Percentiles rank a stretch among this genome's conserved stretches.
Evolutionary conservation across 768 basidiomycete species (phyloP).

Genomic region (Lactarius tabidus): DNA sequence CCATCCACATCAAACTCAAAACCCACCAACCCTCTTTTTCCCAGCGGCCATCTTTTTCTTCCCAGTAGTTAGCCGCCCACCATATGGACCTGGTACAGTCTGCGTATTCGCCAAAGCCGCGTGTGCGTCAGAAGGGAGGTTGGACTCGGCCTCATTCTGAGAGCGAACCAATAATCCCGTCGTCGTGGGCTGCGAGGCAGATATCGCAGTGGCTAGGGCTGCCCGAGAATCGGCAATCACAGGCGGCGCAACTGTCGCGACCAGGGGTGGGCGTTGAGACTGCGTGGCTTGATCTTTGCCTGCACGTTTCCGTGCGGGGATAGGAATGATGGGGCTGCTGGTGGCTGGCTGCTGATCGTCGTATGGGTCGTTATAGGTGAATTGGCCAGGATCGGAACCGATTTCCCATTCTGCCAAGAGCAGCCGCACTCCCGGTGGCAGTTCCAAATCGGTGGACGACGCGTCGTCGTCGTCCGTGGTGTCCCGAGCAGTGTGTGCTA

Average conservation of each 20-base stretch:
- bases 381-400: conserved; percentile 48
- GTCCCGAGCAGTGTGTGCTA: conserved; percentile 26
- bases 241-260: conserved; percentile 2
- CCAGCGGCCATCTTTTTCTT: conserved; percentile 48
- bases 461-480: not conserved
- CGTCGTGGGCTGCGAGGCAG: conserved; percentile 11
- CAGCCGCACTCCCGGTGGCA: conserved; percentile 53
- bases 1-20: conserved; percentile 39
- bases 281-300: not conserved
- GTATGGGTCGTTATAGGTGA: conserved; percentile 56
- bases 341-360: conserved; percentile 26
- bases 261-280: not conserved
- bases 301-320: not conserved
- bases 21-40: conserved; percentile 75
- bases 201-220: not conserved
- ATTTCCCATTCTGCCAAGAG: conserved; percentile 68
- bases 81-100: conserved; percentile 64
- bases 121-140: not conserved
- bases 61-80: conserved; percentile 46
- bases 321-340: not conserved
- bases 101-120: conserved; percentile 59
- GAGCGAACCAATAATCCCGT: not conserved
- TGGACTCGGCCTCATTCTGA: not conserved
- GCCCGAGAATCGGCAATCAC: not conserved
- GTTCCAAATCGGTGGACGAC: not conserved